Percentiles rank a stretch among this genome's conserved stretches.
These are phyloP conservation scores for Epichloe amarillans DNA, from an alignment of 2,329 filamentous ascomycete species.

Conservation along the genomic window DNA sequence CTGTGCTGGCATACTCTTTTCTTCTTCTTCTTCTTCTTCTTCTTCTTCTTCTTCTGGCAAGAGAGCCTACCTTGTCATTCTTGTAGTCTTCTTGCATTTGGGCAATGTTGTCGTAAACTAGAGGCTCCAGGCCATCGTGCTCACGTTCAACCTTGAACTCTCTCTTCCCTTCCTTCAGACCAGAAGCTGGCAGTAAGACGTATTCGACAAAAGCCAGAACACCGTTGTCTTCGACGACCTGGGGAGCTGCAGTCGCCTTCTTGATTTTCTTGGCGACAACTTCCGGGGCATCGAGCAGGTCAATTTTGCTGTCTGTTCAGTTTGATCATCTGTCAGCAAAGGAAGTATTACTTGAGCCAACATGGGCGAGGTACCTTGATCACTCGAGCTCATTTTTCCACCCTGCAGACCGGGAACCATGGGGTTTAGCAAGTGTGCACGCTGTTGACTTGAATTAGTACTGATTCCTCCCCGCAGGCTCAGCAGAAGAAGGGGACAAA, in stretches of 20 bases:
- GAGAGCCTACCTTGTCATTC: conserved; percentile 53
- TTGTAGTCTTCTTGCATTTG: conserved; percentile 69
- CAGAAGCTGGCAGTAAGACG: conserved; percentile 66
- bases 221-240: conserved; percentile 71
- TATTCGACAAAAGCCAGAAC: conserved; percentile 76
- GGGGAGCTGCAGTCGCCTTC: conserved; percentile 70
- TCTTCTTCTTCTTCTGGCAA: not conserved
- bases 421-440: conserved; percentile 38
- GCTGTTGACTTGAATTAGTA: conserved; percentile 9
- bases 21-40: not conserved
- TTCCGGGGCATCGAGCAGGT: conserved; percentile 72
- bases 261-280: conserved; percentile 68
- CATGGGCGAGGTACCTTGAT: conserved; percentile 35
- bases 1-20: fast-evolving
- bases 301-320: conserved; percentile 66
- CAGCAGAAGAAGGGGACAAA: too few species aligned
- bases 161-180: conserved; percentile 40
- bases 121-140: conserved; percentile 53
- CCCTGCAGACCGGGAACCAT: conserved; percentile 82
- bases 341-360: not conserved
- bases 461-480: not conserved
- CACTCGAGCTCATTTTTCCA: conserved; percentile 76
- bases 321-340: not conserved
- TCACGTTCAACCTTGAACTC: conserved; percentile 56
- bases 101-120: conserved; percentile 66